phyloP scores from a whole-genome alignment of 75 land plant species.

The Larix kaempferi region DNA sequence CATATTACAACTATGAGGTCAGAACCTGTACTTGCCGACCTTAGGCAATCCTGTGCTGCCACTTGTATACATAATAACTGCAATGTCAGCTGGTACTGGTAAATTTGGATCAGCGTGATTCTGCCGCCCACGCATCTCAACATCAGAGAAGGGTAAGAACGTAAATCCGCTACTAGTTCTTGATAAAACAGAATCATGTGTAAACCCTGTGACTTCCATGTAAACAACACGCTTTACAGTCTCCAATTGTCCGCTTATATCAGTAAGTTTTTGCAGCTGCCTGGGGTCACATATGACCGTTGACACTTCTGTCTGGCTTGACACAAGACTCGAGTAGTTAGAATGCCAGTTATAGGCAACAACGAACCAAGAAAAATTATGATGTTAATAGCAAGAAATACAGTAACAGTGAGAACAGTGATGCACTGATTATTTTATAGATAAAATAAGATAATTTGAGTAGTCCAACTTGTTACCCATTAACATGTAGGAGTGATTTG shows the following conservation, averaged over 20 bases:
- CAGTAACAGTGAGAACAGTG: not conserved
- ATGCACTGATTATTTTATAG: not conserved
- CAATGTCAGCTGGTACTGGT: slow-evolving; percentile 61
- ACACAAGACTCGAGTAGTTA: not conserved
- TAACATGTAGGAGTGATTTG: too few relatives aligned
- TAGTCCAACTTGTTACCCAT: not conserved
- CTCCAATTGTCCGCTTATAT: slow-evolving; percentile 42
- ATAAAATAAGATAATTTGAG: not conserved
- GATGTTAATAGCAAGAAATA: not conserved
- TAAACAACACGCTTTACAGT: slow-evolving; percentile 58
- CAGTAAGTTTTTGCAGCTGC: slow-evolving; percentile 63
- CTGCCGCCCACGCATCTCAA: slow-evolving; percentile 55
- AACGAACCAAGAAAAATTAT: not conserved
- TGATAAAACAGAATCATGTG: slow-evolving; percentile 14
- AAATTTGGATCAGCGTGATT: slow-evolving; percentile 46
- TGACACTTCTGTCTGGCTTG: slow-evolving; percentile 68
- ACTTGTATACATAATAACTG: slow-evolving; percentile 97
- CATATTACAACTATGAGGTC: not conserved
- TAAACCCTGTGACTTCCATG: slow-evolving; percentile 50
- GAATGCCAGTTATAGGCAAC: not conserved
- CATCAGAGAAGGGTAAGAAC: slow-evolving; percentile 48
- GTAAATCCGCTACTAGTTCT: slow-evolving; percentile 29
- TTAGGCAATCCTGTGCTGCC: slow-evolving; percentile 97
- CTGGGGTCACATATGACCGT: slow-evolving; percentile 84
- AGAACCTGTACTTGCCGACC: slow-evolving; percentile 38